These are phyloP conservation scores for Capronia coronata DNA, from an alignment of 2,329 filamentous ascomycete genomes.

Conservation along the genomic window DNA sequence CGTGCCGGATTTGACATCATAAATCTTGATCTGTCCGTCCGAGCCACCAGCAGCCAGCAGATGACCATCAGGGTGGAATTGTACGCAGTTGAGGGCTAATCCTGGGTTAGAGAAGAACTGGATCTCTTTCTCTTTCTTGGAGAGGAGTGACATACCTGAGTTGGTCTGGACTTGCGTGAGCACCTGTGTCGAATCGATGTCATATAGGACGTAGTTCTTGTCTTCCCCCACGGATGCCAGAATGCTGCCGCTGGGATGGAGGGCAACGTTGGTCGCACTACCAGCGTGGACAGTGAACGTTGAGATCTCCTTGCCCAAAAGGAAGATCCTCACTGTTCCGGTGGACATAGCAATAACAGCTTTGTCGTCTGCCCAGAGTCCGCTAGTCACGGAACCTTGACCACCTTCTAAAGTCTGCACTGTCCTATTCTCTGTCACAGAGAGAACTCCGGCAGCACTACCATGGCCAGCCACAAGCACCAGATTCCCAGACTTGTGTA, in stretches of 20 bases:
- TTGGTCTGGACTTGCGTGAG: slow-evolving; percentile 75
- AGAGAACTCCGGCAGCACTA: slow-evolving; percentile 70
- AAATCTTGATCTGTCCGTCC: slow-evolving; percentile 78
- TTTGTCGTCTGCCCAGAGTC: slow-evolving; percentile 54
- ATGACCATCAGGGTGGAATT: slow-evolving; percentile 96
- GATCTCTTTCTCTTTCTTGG: too few species aligned
- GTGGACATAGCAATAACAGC: slow-evolving; percentile 67
- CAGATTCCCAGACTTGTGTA: slow-evolving; percentile 56
- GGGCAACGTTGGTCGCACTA: slow-evolving; percentile 65
- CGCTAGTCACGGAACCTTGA: slow-evolving; percentile 61
- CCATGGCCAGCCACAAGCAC: slow-evolving; percentile 69
- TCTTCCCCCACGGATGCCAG: slow-evolving; percentile 82
- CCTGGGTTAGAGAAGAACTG: too few species aligned
- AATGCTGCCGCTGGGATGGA: slow-evolving; percentile 77
- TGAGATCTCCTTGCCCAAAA: slow-evolving; percentile 59
- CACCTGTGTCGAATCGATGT: slow-evolving; percentile 60
- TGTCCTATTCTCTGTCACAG: slow-evolving; percentile 68
- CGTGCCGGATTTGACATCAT: slow-evolving; percentile 73
- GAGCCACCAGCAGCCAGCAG: slow-evolving; percentile 78
- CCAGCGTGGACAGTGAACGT: slow-evolving; percentile 78
- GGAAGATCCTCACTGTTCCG: slow-evolving; percentile 73
- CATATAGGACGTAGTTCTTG: slow-evolving; percentile 89
- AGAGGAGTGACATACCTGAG: slow-evolving; percentile 58
- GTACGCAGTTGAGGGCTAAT: slow-evolving; percentile 65
- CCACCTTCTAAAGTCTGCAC: slow-evolving; percentile 47